Evolutionary conservation across 768 basidiomycete species (phyloP), one percentile per base, ranked within the genome.

Genomic region (Boletus tomentosulus): DNA sequence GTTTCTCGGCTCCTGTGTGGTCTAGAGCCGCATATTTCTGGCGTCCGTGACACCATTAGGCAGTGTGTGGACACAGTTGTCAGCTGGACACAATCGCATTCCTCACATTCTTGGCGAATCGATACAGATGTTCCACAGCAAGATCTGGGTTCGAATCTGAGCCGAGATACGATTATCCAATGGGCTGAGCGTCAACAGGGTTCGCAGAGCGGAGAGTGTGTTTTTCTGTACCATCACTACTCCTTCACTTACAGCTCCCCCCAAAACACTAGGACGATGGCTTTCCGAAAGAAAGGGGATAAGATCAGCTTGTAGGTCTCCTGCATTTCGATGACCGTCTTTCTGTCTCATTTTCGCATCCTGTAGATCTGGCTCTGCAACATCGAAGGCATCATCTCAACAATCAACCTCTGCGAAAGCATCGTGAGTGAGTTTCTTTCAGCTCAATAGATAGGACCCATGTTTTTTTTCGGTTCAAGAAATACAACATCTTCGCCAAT

Each of bases 91-190:
- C 31, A 3, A 30, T 50, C 43, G 0, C 6, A 30, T 46, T 34
- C 56, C 10, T 8, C 48, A 9, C 44, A 42, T 8, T 35, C 53
- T 22, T 57, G 56, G 56, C 48, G 56, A 28, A 55, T 57, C 10
- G 56, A 57, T 42, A 57, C 53, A 4, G 44, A 46, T 12, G 5
- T 15, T 15, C 34, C 24, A n/a, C 10, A 31, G 19, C 28, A 34
- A 11, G 33, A 41, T 34, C 9, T n/a, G 4, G 13, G 28, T 12
- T 42, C 50, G 1, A n/a, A 45, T n/a, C 22, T 7, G 3, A 22
- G 7, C 13, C 46, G 46, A 38, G 51, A 56, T 12, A 33, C 8
- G 44, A 30, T 56, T 43, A 48, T 28, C n/a, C 15, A 24, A 9
- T 57, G 53, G 56, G 13, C 35, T 37, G n/a, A 50, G 27, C 24